phyloP scores from a whole-genome alignment of 2,329 filamentous ascomycete species.

The Aspergillus puulaauensis region DNA sequence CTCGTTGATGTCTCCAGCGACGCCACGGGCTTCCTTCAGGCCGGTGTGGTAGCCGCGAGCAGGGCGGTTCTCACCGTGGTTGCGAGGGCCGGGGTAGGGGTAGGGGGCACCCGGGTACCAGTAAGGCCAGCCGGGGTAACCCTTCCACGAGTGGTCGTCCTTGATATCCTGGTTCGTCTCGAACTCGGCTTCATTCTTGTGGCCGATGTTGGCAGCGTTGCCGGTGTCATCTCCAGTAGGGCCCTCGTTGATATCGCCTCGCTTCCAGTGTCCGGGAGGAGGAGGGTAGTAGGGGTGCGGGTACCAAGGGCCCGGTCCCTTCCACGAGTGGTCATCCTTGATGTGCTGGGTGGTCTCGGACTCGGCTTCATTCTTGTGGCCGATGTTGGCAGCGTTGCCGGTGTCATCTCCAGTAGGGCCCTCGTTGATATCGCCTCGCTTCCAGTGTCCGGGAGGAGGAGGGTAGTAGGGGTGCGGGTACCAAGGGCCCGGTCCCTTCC shows the following conservation, averaged over 20 bases:
- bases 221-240: slow-evolving; percentile 18
- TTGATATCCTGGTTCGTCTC: background rate
- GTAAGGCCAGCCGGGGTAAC: too few relatives aligned
- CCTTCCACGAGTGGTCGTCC: slow-evolving; percentile 1
- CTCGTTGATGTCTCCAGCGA: background rate
- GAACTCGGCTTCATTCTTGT: background rate
- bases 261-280: background rate
- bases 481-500: background rate
- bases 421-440: background rate
- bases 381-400: background rate
- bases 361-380: background rate
- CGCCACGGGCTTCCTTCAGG: too few relatives aligned
- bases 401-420: slow-evolving; percentile 4
- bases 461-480: too few relatives aligned
- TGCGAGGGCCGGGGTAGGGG: too few relatives aligned
- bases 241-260: slow-evolving; percentile 4
- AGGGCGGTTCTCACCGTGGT: too few relatives aligned
- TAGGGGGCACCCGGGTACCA: too few relatives aligned
- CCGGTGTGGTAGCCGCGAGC: too few relatives aligned
- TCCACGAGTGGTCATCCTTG: slow-evolving; percentile 4
- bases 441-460: background rate
- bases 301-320: too few relatives aligned
- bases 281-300: too few relatives aligned
- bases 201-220: slow-evolving; percentile 13
- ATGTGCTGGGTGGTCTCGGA: background rate